Conservation (phyloP, 306 rosid species). For the Begonia loranthoides region DNA sequence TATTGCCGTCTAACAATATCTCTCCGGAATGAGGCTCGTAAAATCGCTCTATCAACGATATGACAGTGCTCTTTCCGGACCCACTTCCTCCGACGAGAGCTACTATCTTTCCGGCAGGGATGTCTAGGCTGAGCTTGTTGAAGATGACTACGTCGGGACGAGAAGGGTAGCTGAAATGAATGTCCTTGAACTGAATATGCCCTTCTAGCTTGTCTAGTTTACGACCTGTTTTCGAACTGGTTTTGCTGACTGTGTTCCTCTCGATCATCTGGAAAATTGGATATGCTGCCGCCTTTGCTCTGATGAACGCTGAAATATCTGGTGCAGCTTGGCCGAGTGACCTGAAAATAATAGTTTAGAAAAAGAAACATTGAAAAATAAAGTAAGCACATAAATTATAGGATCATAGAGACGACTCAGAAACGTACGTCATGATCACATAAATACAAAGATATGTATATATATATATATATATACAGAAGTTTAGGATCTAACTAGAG, state of each 20-base stretch:
- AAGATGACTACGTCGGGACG: slow-evolving; percentile 61
- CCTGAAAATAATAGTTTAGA: slow-evolving; percentile 20
- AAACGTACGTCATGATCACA: too few relatives aligned
- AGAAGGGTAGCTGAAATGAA: slow-evolving; percentile 76
- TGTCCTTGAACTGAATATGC: slow-evolving; percentile 60
- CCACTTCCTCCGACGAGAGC: slow-evolving; percentile 98
- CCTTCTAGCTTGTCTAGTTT: slow-evolving; percentile 61
- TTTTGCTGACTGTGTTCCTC: slow-evolving; percentile 54
- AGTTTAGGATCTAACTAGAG: too few relatives aligned
- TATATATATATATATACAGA: too few relatives aligned
- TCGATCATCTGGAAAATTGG: slow-evolving; percentile 94
- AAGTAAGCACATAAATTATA: too few relatives aligned
- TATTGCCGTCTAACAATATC: slow-evolving; percentile 45
- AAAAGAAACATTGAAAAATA: not conserved
- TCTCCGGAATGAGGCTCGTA: slow-evolving; percentile 78
- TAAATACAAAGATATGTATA: too few relatives aligned
- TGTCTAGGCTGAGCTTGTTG: slow-evolving; percentile 51
- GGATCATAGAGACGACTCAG: too few relatives aligned
- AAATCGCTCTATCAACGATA: slow-evolving; percentile 87
- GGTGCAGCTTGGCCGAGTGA: slow-evolving; percentile 95
- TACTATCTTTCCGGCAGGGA: slow-evolving; percentile 76
- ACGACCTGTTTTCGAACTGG: slow-evolving; percentile 36
- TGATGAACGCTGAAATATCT: slow-evolving; percentile 69
- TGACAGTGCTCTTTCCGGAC: slow-evolving; percentile 83
- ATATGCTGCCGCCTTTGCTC: slow-evolving; percentile 91